Conservation (phyloP, 1,139 yeast species). For the Casaregolazyma suthepensis region DNA sequence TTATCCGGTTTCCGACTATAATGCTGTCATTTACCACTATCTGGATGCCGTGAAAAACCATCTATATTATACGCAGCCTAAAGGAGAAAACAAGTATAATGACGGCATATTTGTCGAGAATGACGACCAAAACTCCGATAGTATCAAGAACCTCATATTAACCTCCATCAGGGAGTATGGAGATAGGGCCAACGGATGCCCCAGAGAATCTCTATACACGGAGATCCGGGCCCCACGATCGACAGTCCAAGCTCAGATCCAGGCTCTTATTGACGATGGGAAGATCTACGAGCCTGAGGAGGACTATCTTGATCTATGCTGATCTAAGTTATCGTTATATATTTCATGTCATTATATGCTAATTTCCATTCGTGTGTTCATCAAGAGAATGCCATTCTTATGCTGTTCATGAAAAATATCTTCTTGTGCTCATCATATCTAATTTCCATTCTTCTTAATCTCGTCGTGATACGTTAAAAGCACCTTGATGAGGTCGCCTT, state of each 20-base stretch:
- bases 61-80: slow-evolving; percentile 21
- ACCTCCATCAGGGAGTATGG: slow-evolving; percentile 9
- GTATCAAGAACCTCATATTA: slow-evolving; percentile 2
- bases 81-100: neutral
- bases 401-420: too few relatives aligned
- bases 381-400: too few relatives aligned
- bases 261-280: slow-evolving; percentile 11
- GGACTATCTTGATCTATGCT: slow-evolving; percentile 1
- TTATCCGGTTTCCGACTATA: slow-evolving; percentile 57
- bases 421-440: too few relatives aligned
- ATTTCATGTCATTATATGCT: slow-evolving; percentile 1
- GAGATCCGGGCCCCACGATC: slow-evolving; percentile 16
- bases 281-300: slow-evolving; percentile 4
- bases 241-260: slow-evolving; percentile 15
- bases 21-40: slow-evolving; percentile 71
- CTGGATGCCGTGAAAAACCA: slow-evolving; percentile 65
- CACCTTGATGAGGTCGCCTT: slow-evolving; percentile 20
- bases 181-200: slow-evolving; percentile 6
- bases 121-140: slow-evolving; percentile 1
- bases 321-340: neutral
- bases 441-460: neutral
- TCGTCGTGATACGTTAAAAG: slow-evolving; percentile 14
- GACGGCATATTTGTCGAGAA: slow-evolving; percentile 18
- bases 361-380: too few relatives aligned
- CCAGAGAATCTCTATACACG: slow-evolving; percentile 14